A percentile compares a stretch with the other conserved stretches of the same genome.
Conservation (phyloP, 805 yeast species). For the Candida silvatica region DNA sequence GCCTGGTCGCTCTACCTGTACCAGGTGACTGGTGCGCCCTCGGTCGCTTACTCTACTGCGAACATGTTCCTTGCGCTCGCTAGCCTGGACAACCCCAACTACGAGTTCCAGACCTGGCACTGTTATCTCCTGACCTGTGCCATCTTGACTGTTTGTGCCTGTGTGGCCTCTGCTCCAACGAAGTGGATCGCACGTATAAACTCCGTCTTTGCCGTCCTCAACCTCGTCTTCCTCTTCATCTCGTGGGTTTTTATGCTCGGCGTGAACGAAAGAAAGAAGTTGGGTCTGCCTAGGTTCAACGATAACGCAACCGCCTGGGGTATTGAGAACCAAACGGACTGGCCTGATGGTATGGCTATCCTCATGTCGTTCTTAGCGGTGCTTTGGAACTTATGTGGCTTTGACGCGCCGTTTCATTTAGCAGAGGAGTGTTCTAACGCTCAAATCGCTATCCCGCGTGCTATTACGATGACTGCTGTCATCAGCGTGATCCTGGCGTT, state of each 20-base stretch:
- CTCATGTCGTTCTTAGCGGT: conserved; percentile 52
- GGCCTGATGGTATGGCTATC: conserved; percentile 51
- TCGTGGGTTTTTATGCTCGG: conserved; percentile 48
- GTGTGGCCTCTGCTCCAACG: conserved; percentile 46
- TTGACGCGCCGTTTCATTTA: conserved; percentile 67
- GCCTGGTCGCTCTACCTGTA: conserved; percentile 62
- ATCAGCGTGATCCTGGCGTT: conserved; percentile 51
- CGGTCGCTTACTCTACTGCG: conserved; percentile 51
- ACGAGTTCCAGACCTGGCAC: conserved; percentile 38
- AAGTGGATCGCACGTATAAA: conserved; percentile 44
- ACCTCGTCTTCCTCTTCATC: conserved; percentile 39
- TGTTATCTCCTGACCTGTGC: conserved; percentile 42
- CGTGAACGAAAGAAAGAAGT: conserved; percentile 31
- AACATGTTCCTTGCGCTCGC: conserved; percentile 46
- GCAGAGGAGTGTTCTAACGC: conserved; percentile 70
- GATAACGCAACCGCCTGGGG: conserved; percentile 43
- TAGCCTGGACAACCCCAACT: conserved; percentile 30
- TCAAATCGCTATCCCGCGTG: conserved; percentile 55
- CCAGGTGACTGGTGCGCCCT: conserved; percentile 55
- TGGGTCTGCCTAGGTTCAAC: conserved; percentile 40
- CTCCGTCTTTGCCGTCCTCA: conserved; percentile 38
- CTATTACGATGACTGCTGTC: conserved; percentile 50
- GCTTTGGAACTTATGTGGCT: conserved; percentile 68
- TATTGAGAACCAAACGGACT: conserved; percentile 48
- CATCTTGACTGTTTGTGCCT: conserved; percentile 37